Evolutionary conservation across 805 yeast species (phyloP).

Genomic region (Tetrapisispora taiwanensis): DNA sequence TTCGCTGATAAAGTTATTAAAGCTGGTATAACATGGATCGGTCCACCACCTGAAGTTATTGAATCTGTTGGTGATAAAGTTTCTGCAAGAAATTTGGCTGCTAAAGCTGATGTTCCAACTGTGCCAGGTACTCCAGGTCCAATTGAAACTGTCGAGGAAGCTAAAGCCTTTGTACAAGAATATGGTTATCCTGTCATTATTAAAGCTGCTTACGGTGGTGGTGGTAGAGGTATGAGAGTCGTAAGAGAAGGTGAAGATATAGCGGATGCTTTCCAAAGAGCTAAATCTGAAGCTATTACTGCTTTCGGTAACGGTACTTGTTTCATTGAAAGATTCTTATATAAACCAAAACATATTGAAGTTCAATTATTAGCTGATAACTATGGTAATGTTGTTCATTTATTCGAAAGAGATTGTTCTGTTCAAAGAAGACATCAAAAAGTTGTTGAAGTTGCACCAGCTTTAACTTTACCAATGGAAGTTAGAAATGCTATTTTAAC

Average conservation of each 20-base stretch:
- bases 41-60: constrained; percentile 80
- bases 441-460: constrained; percentile 98
- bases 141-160: constrained; percentile 69
- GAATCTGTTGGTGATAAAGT: constrained; percentile 97
- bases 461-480: constrained; percentile 69
- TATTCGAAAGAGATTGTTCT: constrained; percentile 98
- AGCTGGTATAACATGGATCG: constrained; percentile 91
- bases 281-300: constrained; percentile 85
- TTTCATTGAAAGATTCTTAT: constrained; percentile 90
- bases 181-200: constrained; percentile 94
- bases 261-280: constrained; percentile 85
- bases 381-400: constrained; percentile 88
- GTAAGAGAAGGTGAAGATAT: constrained; percentile 93
- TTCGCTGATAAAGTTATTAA: constrained; percentile 87
- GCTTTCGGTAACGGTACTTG: constrained; percentile 99
- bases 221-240: constrained; percentile 99
- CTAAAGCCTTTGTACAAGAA: constrained; percentile 64
- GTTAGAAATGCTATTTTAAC: constrained; percentile 88
- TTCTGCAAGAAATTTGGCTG: constrained; percentile 82
- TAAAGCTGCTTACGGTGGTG: constrained; percentile 99
- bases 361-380: constrained; percentile 91
- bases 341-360: constrained; percentile 95
- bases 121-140: constrained; percentile 99
- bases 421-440: constrained; percentile 99
- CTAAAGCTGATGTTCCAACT: constrained; percentile 71